phyloP scores from a whole-genome alignment of 192 early-diverging fungal genomes.

The Dissophora ornata region DNA sequence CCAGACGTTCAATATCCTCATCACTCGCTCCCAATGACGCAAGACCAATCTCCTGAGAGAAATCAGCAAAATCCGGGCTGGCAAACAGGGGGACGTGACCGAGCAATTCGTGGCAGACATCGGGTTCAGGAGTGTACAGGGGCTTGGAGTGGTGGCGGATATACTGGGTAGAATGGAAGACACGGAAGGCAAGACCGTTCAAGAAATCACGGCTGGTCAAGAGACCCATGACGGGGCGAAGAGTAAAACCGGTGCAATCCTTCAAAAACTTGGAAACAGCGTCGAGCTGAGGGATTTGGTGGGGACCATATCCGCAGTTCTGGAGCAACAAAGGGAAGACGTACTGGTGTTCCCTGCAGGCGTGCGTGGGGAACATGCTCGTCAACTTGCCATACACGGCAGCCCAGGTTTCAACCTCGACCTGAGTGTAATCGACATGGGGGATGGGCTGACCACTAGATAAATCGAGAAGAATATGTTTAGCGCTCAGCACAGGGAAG shows the following conservation, averaged over 20 bases:
- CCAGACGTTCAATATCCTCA: slow-evolving; percentile 89
- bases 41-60: slow-evolving; percentile 94
- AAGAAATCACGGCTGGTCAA: slow-evolving; percentile 94
- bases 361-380: slow-evolving; percentile 82
- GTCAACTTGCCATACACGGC: slow-evolving; percentile 81
- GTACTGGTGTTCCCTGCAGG: slow-evolving; percentile 92
- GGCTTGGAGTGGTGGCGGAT: slow-evolving; percentile 94
- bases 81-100: slow-evolving; percentile 89
- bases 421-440: slow-evolving; percentile 79
- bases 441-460: slow-evolving; percentile 81
- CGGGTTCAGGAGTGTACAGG: slow-evolving; percentile 93
- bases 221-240: slow-evolving; percentile 95
- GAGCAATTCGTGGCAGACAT: slow-evolving; percentile 95
- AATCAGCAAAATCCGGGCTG: slow-evolving; percentile 92
- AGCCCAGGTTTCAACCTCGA: slow-evolving; percentile 89
- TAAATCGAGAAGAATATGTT: not conserved
- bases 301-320: slow-evolving; percentile 88
- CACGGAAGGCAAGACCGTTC: slow-evolving; percentile 96
- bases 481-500: too few species aligned
- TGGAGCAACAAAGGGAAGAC: slow-evolving; percentile 89
- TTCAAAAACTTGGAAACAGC: slow-evolving; percentile 92
- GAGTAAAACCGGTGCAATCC: slow-evolving; percentile 93
- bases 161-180: slow-evolving; percentile 98
- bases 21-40: slow-evolving; percentile 93
- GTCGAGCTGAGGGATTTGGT: slow-evolving; percentile 92